Evolutionary conservation across 2,329 filamentous ascomycete genomes (phyloP).

Genomic region (Fusarium phyllophilum): DNA sequence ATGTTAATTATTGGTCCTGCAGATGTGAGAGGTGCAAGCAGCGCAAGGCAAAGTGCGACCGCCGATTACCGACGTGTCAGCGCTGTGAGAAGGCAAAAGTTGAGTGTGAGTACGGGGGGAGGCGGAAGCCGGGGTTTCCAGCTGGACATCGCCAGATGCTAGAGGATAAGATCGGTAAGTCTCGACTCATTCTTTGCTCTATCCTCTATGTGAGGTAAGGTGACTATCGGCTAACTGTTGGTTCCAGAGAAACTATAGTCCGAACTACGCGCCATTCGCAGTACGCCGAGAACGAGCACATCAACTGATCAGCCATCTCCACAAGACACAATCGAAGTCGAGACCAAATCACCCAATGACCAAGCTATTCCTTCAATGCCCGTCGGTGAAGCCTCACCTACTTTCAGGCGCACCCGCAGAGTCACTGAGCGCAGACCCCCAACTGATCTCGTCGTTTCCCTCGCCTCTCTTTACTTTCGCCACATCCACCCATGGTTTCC

Average conservation of each 20-base stretch:
- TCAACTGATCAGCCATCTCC: neutral
- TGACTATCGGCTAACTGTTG: neutral
- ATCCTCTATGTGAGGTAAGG: neutral
- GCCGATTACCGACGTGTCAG: neutral
- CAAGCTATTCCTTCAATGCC: neutral
- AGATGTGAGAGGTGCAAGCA: neutral
- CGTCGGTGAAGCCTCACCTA: neutral
- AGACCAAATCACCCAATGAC: neutral
- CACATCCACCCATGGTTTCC: conserved; percentile 3
- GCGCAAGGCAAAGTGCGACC: neutral
- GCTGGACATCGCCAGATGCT: neutral
- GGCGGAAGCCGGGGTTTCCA: neutral
- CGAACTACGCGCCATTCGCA: neutral
- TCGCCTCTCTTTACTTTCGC: neutral
- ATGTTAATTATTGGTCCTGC: too few relatives aligned
- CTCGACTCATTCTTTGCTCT: neutral
- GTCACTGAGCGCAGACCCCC: neutral
- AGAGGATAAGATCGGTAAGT: neutral
- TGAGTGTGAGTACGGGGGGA: neutral
- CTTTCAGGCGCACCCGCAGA: neutral
- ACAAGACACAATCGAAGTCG: neutral
- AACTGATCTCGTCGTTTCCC: neutral
- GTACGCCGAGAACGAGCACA: neutral
- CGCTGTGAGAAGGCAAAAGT: neutral
- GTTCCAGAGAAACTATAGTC: neutral